Evolutionary conservation across 805 yeast species (phyloP).

Genomic region (Millerago galiae): DNA sequence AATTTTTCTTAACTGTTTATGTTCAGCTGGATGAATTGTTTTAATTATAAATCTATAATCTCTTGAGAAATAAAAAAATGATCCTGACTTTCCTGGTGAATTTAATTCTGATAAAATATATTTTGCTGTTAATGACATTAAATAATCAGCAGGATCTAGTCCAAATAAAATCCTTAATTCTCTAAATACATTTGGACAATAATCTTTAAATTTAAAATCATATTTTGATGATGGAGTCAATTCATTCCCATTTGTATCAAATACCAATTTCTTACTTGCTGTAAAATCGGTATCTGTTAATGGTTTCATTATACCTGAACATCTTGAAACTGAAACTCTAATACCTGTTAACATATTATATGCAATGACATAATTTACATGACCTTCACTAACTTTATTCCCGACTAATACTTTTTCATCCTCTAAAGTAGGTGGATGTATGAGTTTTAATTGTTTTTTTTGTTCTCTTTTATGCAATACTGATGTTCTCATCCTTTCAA

Average conservation of each 20-base stretch:
- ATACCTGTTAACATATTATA: conserved; percentile 97
- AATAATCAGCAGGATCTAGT: conserved; percentile 92
- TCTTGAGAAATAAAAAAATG: conserved; percentile 90
- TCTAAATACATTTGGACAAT: conserved; percentile 89
- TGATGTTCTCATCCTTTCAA: conserved; percentile 44
- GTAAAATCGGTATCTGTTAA: conserved; percentile 66
- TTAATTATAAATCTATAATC: conserved; percentile 93
- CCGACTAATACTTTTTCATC: conserved; percentile 66
- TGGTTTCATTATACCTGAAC: conserved; percentile 78
- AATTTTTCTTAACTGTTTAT: conserved; percentile 68
- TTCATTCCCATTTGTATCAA: conserved; percentile 82
- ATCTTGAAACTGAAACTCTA: conserved; percentile 87
- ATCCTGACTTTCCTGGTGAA: conserved; percentile 96
- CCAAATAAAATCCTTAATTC: conserved; percentile 76
- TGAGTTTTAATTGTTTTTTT: conserved; percentile 25
- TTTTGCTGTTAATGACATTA: conserved; percentile 87
- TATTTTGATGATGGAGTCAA: conserved; percentile 89
- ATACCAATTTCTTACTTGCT: conserved; percentile 71
- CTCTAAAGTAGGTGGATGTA: conserved; percentile 24
- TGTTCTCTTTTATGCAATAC: conserved; percentile 36
- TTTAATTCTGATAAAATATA: conserved; percentile 87
- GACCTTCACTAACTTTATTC: conserved; percentile 85
- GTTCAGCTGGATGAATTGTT: conserved; percentile 92
- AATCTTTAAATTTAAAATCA: conserved; percentile 95
- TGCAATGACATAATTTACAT: conserved; percentile 87